Evolutionary conservation across 805 yeast species (phyloP), one percentile per base, ranked within the genome.

Genomic region (Diddensiella caesifluorescens): DNA sequence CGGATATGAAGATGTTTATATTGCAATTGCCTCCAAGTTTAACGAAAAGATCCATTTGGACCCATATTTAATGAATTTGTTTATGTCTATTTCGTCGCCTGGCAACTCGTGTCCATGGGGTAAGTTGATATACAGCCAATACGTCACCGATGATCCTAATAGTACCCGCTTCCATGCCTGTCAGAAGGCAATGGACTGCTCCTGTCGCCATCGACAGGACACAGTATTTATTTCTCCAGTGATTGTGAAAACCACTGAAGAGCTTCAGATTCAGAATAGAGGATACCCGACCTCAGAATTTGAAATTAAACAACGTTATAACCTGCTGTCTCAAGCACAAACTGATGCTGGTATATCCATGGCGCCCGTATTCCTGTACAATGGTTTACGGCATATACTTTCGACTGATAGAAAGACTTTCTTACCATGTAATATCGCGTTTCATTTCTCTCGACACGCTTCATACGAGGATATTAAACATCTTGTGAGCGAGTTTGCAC

Each of bases 1-100:
- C 2, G 83, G 83, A 2, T 75, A 74, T 47, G 84, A 77, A 50
- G 75, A 74, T 39, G 70, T 67, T 0, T 72, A 79, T 73, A 58
- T 67, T 2, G 62, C 63, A 4, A 48, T 74, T 3, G 56, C 61
- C 0, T 38, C 50, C 0, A 35, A 47, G 2, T 55, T 60, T 32
- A 41, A 51, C 2, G 49, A 56, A 2, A 51, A 50, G 27, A 46
- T 67, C 6, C 71, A 68, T 43, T 47, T 60, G 19, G 64, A 58
- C 32, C n/a, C 39, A 3, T 60, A 59, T 32, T 36, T 50, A 9
- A 50, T 40, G 41, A 30, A 49, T 10, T 48, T 63, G 25, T 57
- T 57, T 21, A 16, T 42, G 21, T 22, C 56, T 0, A 49, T 61
- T 5, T 44, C 56, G 1, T 51, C 45, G n/a, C 34, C 31, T 20